Base-by-base conservation (phyloP, 1,284 basidiomycete genomes). In the Cystobasidiaceae sp. region DNA sequence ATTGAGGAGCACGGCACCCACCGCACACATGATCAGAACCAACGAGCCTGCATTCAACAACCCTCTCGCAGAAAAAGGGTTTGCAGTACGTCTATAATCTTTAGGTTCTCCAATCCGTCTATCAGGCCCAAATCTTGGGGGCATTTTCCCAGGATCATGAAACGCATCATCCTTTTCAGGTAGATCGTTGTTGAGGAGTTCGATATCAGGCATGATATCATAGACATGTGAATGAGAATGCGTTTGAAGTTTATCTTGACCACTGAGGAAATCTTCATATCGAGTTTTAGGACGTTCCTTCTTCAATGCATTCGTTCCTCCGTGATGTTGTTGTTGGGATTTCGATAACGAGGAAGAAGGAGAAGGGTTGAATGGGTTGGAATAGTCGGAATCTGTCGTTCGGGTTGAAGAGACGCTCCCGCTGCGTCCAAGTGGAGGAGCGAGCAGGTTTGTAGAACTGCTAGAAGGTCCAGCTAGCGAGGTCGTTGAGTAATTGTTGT, bases 121-220 rank as follows among this genome's bases (percentile, higher is more conserved):
- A 70, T 68, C 46, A 28, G 55, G 60, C 57, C 66, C 45, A 69
- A 71, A 25, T 68, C 46, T 11, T 57, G 70, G n/a, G 66, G 72
- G 68, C 17, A 49, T 58, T 30, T 23, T 13, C 30, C 46, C 56
- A 34, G 64, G 57, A 49, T 54, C 50, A 63, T 62, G 65, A 15
- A 67, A 43, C 37, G 68, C 70, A 51, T 71, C 71, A 41, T 72
- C 70, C 37, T 62, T 54, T 34, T 62, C 60, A 13, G 60, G 50
- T 11, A 33, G 17, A 44, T 39, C 32, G 19, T 44, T 17, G 34
- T 62, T 62, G 6, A 62, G 48, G 23, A 54, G 37, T 39, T 51
- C 60, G 34, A 62, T 62, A 45, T 62, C 60, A n/a, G 60, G 50
- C 60, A 62, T 62, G 37, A 62, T 62, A 54, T 62, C 60, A 50